Conservation (phyloP, 345 rosid genomes). For the Salix arbutifolia region DNA sequence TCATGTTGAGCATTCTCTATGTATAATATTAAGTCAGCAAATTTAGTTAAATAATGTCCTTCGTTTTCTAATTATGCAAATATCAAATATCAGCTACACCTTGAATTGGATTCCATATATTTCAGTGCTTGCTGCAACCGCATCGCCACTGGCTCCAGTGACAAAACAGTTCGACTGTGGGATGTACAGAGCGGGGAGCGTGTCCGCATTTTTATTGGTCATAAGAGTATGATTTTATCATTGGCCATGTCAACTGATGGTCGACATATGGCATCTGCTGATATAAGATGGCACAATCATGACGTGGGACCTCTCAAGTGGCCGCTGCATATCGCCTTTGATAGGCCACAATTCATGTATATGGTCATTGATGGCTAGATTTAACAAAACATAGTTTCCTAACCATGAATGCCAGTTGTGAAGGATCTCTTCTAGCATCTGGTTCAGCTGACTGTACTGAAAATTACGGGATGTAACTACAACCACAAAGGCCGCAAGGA, state of each 20-base stretch:
- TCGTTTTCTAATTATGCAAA: background rate
- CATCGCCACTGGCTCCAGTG: constrained; percentile 89
- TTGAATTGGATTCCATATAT: background rate
- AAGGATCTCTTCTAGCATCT: constrained; percentile 92
- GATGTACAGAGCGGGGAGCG: constrained; percentile 93
- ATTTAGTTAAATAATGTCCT: background rate
- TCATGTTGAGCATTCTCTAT: background rate
- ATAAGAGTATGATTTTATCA: constrained; percentile 72
- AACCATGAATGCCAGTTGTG: constrained; percentile 44
- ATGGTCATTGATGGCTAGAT: constrained; percentile 35
- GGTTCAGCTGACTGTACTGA: constrained; percentile 93
- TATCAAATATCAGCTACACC: background rate
- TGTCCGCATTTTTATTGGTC: constrained; percentile 81
- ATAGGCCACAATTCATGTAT: constrained; percentile 90
- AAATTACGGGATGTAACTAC: constrained; percentile 86
- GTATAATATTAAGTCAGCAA: background rate
- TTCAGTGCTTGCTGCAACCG: constrained; percentile 93
- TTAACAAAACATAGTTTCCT: background rate
- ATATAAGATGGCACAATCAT: constrained; percentile 86
- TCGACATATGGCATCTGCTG: constrained; percentile 91
- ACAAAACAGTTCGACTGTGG: constrained; percentile 90
- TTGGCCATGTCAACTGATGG: constrained; percentile 97
- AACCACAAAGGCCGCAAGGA: constrained; percentile 56
- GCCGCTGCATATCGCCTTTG: constrained; percentile 88
- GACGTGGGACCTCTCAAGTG: constrained; percentile 98